These are phyloP conservation scores for Thalassia testudinum DNA, from an alignment of 116 monocot genomes.

Conservation along the genomic window DNA sequence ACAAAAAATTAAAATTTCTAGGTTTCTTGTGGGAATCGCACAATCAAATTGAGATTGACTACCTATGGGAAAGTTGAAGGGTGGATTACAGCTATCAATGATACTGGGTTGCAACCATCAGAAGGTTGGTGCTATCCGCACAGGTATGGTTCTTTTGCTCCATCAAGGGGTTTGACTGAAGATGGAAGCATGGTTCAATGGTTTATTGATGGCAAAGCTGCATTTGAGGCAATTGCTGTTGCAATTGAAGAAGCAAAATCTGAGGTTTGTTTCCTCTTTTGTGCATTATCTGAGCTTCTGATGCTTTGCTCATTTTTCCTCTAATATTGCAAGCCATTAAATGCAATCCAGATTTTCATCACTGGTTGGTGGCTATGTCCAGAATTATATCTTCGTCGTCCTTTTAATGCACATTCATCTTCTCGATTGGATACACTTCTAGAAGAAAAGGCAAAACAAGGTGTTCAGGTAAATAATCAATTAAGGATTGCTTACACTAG, in stretches of 20 bases:
- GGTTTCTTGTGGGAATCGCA: constrained; percentile 71
- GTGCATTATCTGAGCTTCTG: too few relatives aligned
- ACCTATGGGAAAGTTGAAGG: constrained; percentile 50
- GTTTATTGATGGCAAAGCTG: constrained; percentile 90
- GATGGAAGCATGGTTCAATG: constrained; percentile 77
- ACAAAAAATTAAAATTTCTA: constrained; percentile 22
- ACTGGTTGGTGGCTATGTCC: constrained; percentile 99
- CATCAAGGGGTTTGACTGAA: constrained; percentile 69
- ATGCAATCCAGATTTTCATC: constrained; percentile 77
- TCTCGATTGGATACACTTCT: too few relatives aligned
- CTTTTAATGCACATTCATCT: too few relatives aligned
- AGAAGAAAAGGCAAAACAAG: too few relatives aligned
- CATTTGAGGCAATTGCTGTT: constrained; percentile 88
- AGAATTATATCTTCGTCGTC: constrained; percentile 71
- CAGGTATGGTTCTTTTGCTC: constrained; percentile 83
- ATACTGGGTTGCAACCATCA: constrained; percentile 49
- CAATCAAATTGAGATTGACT: constrained; percentile 44
- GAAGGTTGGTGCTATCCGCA: constrained; percentile 92
- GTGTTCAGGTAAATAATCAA: too few relatives aligned
- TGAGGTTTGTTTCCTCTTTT: constrained; percentile 37
- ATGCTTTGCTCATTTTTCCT: too few relatives aligned
- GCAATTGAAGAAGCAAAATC: constrained; percentile 91
- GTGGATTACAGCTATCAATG: constrained; percentile 82
- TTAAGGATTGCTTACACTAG: too few relatives aligned
- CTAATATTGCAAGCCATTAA: background rate